phyloP scores from a whole-genome alignment of 805 yeast species.

The Sugiyamaella boreocaroliniensis region DNA sequence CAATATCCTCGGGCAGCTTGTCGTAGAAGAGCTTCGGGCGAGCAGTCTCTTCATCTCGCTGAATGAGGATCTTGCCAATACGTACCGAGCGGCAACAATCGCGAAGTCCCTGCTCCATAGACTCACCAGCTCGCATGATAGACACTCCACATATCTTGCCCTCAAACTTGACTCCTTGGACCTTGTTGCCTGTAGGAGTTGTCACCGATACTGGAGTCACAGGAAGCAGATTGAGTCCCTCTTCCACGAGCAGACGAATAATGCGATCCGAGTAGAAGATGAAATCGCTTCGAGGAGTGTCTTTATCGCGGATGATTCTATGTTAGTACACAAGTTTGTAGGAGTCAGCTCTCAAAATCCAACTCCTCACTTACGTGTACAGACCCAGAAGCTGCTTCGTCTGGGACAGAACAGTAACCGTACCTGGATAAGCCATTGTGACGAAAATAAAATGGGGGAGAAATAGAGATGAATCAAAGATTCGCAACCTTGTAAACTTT shows the following conservation, averaged over 20 bases:
- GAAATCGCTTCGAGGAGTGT: constrained; percentile 82
- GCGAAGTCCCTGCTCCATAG: constrained; percentile 97
- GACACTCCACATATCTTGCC: constrained; percentile 98
- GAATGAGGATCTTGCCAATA: constrained; percentile 93
- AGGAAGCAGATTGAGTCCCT: constrained; percentile 89
- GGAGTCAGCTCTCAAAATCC: too few relatives aligned
- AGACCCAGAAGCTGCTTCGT: constrained; percentile 85
- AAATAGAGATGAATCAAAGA: neutral
- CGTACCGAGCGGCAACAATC: constrained; percentile 96
- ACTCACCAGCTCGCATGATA: constrained; percentile 96
- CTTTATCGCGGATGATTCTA: constrained; percentile 72
- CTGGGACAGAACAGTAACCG: constrained; percentile 71
- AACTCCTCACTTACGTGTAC: constrained; percentile 46
- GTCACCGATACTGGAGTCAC: constrained; percentile 60
- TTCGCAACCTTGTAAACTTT: too few relatives aligned
- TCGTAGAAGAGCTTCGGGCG: constrained; percentile 86
- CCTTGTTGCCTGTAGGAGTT: constrained; percentile 65
- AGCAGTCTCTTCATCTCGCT: constrained; percentile 97
- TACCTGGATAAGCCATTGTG: constrained; percentile 27
- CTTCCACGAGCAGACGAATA: constrained; percentile 88
- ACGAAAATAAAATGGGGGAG: neutral
- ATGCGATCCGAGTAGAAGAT: constrained; percentile 94
- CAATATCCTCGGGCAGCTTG: constrained; percentile 87
- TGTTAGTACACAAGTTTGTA: constrained; percentile 1
- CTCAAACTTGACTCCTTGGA: constrained; percentile 67